phyloP scores from a whole-genome alignment of 2,329 filamentous ascomycete species.

The Thelonectria blattea region DNA sequence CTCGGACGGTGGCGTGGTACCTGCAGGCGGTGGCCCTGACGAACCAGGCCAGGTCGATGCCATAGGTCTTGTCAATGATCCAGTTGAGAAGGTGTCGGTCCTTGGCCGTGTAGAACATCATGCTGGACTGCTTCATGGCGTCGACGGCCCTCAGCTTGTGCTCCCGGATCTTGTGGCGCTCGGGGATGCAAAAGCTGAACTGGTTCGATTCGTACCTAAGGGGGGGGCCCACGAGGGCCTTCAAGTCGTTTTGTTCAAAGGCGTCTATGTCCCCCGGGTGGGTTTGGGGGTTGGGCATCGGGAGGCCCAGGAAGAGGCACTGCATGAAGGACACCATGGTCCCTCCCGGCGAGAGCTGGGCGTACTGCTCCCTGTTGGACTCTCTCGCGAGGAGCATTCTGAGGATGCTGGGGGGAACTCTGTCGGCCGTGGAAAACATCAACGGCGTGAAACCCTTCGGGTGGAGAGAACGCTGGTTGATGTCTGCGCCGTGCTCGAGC shows the following conservation, averaged over 20 bases:
- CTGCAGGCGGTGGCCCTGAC: background rate
- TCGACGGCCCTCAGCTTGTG: background rate
- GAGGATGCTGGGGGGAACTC: background rate
- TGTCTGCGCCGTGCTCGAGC: background rate
- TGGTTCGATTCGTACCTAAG: background rate
- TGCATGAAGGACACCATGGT: slow-evolving; percentile 4
- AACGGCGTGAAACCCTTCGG: slow-evolving; percentile 8
- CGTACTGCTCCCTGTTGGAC: background rate
- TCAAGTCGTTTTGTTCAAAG: background rate
- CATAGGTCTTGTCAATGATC: slow-evolving; percentile 8
- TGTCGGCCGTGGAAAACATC: slow-evolving; percentile 19
- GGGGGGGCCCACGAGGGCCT: background rate
- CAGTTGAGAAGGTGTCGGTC: slow-evolving; percentile 6
- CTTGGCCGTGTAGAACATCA: background rate
- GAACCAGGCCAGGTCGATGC: slow-evolving; percentile 1
- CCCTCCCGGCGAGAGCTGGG: background rate
- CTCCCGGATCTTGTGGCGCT: background rate
- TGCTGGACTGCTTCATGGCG: no score
- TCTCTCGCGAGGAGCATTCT: background rate
- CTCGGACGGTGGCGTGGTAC: background rate
- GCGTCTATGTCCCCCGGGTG: background rate
- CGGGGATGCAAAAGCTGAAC: background rate
- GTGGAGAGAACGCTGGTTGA: slow-evolving; percentile 2
- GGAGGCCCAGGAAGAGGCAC: slow-evolving; percentile 10
- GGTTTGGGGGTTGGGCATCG: background rate